A percentile compares a stretch with the other conserved stretches of the same genome.
These are phyloP conservation scores for Tritrichomonas foetus DNA, from an alignment of 208 protist genomes.

Conservation along the genomic window DNA sequence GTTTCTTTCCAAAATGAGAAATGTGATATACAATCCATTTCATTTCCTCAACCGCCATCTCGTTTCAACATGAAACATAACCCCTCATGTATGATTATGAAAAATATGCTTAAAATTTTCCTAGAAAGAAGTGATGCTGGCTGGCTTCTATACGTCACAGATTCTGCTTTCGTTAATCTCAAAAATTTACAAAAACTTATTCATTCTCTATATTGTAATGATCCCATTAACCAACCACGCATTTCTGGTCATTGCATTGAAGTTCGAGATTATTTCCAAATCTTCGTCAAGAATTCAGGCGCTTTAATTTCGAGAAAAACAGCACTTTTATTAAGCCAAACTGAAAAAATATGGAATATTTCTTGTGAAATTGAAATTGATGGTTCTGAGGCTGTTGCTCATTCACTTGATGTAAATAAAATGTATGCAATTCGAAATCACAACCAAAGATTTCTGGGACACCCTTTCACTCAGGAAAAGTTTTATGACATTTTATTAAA, in stretches of 20 bases:
- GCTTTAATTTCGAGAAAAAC: neutral
- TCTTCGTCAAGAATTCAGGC: neutral
- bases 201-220: neutral
- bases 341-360: neutral
- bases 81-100: neutral
- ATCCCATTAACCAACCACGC: neutral
- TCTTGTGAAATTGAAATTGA: conserved; percentile 9
- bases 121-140: neutral
- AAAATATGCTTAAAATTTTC: neutral
- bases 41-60: neutral
- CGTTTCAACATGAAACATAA: neutral
- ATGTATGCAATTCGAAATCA: neutral
- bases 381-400: neutral
- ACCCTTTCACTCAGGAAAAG: neutral
- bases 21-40: neutral
- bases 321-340: neutral
- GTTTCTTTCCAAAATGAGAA: neutral
- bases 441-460: neutral
- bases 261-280: neutral
- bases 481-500: neutral
- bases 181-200: neutral
- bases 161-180: neutral
- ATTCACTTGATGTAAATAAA: neutral
- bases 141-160: neutral
- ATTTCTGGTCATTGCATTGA: neutral